phyloP scores from a whole-genome alignment of 176 grass and related monocot species.

The Hordeum marinum region DNA sequence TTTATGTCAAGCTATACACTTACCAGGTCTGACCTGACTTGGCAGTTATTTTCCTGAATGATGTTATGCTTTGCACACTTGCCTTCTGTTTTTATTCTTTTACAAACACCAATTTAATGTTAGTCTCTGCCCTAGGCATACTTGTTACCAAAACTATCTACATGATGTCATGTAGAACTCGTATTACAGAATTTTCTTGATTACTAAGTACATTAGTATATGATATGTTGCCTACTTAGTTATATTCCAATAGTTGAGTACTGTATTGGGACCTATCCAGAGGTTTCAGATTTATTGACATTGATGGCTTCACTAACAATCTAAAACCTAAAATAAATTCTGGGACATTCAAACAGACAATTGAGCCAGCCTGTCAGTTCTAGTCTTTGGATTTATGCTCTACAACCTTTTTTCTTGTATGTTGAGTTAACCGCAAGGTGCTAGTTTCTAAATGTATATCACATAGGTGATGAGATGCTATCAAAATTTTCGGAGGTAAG shows the following conservation, averaged over 20 bases:
- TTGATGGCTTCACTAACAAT: background rate
- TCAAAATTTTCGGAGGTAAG: background rate
- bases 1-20: constrained; percentile 89
- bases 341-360: background rate
- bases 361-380: background rate
- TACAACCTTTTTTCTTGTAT: constrained; percentile 9
- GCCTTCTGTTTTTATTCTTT: background rate
- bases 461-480: background rate
- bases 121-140: background rate
- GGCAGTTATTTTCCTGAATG: background rate
- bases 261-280: constrained; percentile 5
- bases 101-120: background rate
- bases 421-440: background rate
- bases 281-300: constrained; percentile 2
- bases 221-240: background rate
- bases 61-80: background rate
- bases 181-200: background rate
- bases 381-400: constrained; percentile 21
- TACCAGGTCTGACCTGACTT: constrained; percentile 62
- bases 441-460: background rate
- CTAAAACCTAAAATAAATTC: background rate
- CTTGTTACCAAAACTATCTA: constrained; percentile 10
- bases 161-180: background rate
- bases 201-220: background rate
- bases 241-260: constrained; percentile 15